Evolutionary conservation across 75 land plant genomes (phyloP).

Genomic region (Adiantum capillusveneris): DNA sequence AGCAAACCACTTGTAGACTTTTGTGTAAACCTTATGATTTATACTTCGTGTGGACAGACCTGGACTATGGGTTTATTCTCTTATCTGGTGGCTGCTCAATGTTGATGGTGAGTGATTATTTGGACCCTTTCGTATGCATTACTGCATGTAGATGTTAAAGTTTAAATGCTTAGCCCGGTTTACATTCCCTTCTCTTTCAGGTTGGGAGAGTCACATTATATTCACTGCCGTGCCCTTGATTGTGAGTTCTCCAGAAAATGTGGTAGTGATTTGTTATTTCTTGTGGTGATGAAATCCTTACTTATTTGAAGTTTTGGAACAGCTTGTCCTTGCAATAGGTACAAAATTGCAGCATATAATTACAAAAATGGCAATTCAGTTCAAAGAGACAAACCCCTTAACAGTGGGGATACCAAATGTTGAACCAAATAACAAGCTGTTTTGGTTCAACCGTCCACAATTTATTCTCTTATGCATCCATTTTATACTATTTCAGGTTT

Average conservation of each 20-base stretch:
- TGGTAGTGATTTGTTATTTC: no score
- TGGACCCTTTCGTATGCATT: neutral
- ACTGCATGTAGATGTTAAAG: no score
- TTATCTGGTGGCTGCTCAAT: conserved; percentile 47
- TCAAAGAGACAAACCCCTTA: conserved; percentile 8
- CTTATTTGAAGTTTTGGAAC: no score
- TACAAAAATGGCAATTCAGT: conserved; percentile 39
- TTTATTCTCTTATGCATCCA: conserved; percentile 42
- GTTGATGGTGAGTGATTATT: conserved; percentile 28
- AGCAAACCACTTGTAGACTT: no score
- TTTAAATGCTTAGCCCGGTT: neutral
- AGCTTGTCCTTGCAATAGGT: conserved; percentile 45
- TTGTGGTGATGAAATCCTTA: no score
- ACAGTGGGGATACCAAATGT: conserved; percentile 32
- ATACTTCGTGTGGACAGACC: no score
- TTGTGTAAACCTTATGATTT: no score
- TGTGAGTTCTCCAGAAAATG: conserved; percentile 28
- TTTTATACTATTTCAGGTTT: conserved; percentile 51
- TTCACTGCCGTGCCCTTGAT: conserved; percentile 51
- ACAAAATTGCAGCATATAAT: conserved; percentile 52
- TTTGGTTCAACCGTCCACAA: conserved; percentile 49
- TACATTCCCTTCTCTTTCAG: conserved; percentile 32
- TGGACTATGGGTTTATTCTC: conserved; percentile 38
- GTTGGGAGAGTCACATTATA: conserved; percentile 32
- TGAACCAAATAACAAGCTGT: conserved; percentile 40